A percentile compares a stretch with the other conserved stretches of the same genome.
phyloP scores from a whole-genome alignment of 768 basidiomycete genomes.

The Rhodotorula toruloides region DNA sequence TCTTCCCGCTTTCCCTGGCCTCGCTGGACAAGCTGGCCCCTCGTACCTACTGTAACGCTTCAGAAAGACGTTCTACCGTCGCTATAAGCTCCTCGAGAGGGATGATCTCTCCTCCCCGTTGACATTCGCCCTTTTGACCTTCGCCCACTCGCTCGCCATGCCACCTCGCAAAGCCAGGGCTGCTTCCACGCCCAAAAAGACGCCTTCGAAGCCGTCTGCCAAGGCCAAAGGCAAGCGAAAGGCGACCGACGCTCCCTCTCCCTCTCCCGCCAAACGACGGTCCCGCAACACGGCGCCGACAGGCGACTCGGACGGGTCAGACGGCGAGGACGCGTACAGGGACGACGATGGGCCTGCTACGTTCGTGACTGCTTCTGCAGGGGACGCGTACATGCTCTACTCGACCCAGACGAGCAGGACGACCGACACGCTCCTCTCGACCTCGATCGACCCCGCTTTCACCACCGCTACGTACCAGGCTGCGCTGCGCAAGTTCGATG shows the following conservation, averaged over 20 bases:
- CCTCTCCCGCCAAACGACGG: neutral
- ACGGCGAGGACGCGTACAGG: constrained; percentile 25
- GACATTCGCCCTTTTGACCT: no score
- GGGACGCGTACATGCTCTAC: constrained; percentile 75
- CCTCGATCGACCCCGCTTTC: constrained; percentile 50
- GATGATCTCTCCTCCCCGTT: no score
- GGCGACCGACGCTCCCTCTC: neutral
- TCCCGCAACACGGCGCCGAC: neutral
- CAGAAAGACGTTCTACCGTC: no score
- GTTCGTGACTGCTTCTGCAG: constrained; percentile 60
- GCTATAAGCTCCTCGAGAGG: no score
- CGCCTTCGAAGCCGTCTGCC: constrained; percentile 1
- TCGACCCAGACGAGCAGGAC: constrained; percentile 57
- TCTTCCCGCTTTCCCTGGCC: no score
- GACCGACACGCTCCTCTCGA: constrained; percentile 72
- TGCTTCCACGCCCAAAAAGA: neutral
- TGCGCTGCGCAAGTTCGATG: constrained; percentile 20
- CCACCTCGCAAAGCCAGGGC: neutral
- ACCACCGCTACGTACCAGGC: constrained; percentile 57
- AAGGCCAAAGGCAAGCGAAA: constrained; percentile 24
- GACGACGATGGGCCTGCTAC: constrained; percentile 25
- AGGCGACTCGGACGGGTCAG: constrained; percentile 30
- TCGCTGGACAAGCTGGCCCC: no score
- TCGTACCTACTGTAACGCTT: no score
- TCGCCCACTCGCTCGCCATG: no score